Evolutionary conservation across 2,329 filamentous ascomycete genomes (phyloP).

Genomic region (Xylariaceae sp.): DNA sequence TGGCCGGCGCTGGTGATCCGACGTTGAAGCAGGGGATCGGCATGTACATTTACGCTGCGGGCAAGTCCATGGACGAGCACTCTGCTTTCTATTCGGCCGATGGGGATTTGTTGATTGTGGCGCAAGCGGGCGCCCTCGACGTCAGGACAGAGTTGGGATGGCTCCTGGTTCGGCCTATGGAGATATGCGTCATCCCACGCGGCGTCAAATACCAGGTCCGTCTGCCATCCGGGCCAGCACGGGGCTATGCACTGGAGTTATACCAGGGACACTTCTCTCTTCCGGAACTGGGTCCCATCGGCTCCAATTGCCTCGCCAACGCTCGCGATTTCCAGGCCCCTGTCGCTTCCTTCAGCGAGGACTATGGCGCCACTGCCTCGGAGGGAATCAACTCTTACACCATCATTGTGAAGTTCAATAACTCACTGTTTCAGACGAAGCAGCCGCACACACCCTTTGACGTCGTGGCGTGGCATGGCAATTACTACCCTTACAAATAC

Average conservation of each 20-base stretch:
- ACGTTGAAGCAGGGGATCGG: slow-evolving; percentile 65
- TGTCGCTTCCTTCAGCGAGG: slow-evolving; percentile 54
- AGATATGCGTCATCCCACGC: slow-evolving; percentile 62
- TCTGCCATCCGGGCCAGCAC: slow-evolving; percentile 39
- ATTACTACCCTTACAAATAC: slow-evolving; percentile 67
- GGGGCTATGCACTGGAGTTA: slow-evolving; percentile 61
- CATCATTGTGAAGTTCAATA: slow-evolving; percentile 55
- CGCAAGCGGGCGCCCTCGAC: slow-evolving; percentile 59
- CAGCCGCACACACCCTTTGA: slow-evolving; percentile 64
- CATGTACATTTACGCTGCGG: slow-evolving; percentile 66
- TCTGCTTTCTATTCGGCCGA: slow-evolving; percentile 73
- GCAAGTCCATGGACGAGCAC: slow-evolving; percentile 62
- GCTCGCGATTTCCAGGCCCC: slow-evolving; percentile 61
- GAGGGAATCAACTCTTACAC: slow-evolving; percentile 35
- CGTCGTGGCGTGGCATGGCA: slow-evolving; percentile 66
- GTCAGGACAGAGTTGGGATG: slow-evolving; percentile 64
- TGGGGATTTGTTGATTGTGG: slow-evolving; percentile 62
- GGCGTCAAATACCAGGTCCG: slow-evolving; percentile 60
- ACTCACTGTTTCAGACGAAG: slow-evolving; percentile 53
- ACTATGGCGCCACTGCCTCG: slow-evolving; percentile 34
- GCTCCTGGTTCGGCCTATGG: slow-evolving; percentile 58
- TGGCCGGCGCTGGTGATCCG: slow-evolving; percentile 68
- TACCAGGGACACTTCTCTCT: slow-evolving; percentile 58
- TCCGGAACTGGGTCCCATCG: slow-evolving; percentile 58
- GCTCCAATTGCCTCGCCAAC: slow-evolving; percentile 58